A percentile compares a stretch with the other conserved stretches of the same genome.
These are phyloP conservation scores for Brassica hybrid DNA, from an alignment of 441 rosid genomes.

Conservation along the genomic window DNA sequence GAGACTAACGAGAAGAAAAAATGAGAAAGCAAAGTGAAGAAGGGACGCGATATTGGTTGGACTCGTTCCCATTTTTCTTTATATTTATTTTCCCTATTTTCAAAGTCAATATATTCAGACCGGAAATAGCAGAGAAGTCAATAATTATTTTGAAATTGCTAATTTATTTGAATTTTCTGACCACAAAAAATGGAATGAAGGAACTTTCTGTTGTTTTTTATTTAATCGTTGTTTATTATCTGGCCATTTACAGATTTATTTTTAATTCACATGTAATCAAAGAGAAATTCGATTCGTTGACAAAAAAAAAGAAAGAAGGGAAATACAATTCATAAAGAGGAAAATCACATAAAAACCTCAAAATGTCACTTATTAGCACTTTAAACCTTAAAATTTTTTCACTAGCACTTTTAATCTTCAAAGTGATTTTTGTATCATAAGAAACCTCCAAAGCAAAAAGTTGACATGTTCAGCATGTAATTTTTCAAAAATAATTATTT, in stretches of 20 bases:
- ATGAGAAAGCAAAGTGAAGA: constrained; percentile 14
- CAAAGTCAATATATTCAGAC: constrained; percentile 26
- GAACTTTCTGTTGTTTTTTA: neutral
- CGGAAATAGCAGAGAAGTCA: neutral
- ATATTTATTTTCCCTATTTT: constrained; percentile 9
- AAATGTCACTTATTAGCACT: too few species aligned
- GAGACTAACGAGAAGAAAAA: neutral
- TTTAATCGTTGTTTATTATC: neutral
- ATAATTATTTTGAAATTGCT: neutral
- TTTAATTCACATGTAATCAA: too few species aligned
- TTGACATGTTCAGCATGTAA: too few species aligned
- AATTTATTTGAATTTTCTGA: neutral
- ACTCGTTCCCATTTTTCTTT: constrained; percentile 25
- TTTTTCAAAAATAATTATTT: too few species aligned
- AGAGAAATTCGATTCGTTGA: too few species aligned
- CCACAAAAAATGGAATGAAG: neutral
- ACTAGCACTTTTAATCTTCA: too few species aligned
- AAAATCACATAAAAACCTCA: too few species aligned
- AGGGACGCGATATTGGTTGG: constrained; percentile 5
- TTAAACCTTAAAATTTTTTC: too few species aligned
- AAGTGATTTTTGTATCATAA: too few species aligned
- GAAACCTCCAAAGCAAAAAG: too few species aligned
- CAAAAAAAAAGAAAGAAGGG: too few species aligned
- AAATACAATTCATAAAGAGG: too few species aligned
- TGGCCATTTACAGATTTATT: neutral